Evolutionary conservation across 2,329 filamentous ascomycete species (phyloP).

Genomic region (Talaromyces rugulosus): DNA sequence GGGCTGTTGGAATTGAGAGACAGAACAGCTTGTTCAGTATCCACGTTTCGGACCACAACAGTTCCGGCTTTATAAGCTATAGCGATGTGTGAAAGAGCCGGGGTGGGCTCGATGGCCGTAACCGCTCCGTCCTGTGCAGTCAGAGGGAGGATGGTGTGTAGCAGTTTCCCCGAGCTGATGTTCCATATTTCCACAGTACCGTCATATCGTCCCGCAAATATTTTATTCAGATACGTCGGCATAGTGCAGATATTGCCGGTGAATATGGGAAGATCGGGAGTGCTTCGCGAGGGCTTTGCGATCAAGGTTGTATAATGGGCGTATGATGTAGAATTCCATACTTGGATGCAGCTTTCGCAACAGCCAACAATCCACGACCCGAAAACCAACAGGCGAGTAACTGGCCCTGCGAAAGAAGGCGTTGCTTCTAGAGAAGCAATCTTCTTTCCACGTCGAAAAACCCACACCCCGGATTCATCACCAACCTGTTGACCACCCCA

Average conservation of each 20-base stretch:
- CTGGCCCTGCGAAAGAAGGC: conserved; percentile 59
- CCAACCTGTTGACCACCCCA: conserved; percentile 62
- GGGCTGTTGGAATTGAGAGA: conserved; percentile 63
- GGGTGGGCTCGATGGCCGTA: conserved; percentile 80
- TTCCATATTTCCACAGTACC: conserved; percentile 98
- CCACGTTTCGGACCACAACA: conserved; percentile 75
- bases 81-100: conserved; percentile 78
- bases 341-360: conserved; percentile 69
- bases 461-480: conserved; percentile 66
- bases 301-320: conserved; percentile 87
- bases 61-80: conserved; percentile 81
- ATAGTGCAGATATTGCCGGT: conserved; percentile 78
- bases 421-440: conserved; percentile 70
- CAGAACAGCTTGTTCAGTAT: conserved; percentile 69
- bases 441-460: conserved; percentile 87
- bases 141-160: conserved; percentile 83
- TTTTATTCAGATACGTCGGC: conserved; percentile 94
- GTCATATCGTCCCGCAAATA: conserved; percentile 82
- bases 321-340: conserved; percentile 79
- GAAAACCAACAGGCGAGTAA: conserved; percentile 75
- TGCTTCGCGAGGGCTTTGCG: conserved; percentile 44
- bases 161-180: conserved; percentile 80
- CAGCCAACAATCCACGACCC: conserved; percentile 88
- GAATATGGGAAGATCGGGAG: conserved; percentile 59
- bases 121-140: conserved; percentile 70